Evolutionary conservation across 345 rosid genomes (phyloP).

Genomic region (Arabidopsis suecica): DNA sequence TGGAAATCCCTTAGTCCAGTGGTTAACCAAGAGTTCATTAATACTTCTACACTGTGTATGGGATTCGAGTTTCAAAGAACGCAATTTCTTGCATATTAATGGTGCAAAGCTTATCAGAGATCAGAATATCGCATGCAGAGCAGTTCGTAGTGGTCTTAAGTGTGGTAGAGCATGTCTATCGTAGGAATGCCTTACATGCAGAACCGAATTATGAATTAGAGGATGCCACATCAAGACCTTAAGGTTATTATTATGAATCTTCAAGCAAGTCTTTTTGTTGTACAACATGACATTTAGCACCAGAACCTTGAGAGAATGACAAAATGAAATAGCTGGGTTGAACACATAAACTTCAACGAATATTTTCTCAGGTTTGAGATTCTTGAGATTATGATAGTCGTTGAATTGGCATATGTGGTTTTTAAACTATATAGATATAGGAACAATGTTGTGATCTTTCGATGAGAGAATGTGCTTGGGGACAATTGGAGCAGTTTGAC

Average conservation of each 20-base stretch:
- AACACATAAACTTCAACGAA: not conserved
- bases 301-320: constrained; percentile 17
- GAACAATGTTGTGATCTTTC: not conserved
- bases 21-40: too few relatives aligned
- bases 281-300: not conserved
- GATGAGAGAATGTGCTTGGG: constrained; percentile 14
- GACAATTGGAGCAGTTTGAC: not conserved
- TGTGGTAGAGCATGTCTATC: too few relatives aligned
- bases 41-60: too few relatives aligned
- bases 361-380: not conserved
- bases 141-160: too few relatives aligned
- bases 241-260: not conserved
- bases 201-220: too few relatives aligned
- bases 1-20: too few relatives aligned
- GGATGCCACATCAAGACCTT: constrained; percentile 3
- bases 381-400: not conserved
- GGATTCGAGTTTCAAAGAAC: too few relatives aligned
- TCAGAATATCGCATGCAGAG: too few relatives aligned
- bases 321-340: constrained; percentile 15
- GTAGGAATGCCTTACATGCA: too few relatives aligned
- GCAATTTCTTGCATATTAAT: too few relatives aligned
- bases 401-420: constrained; percentile 6
- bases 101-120: too few relatives aligned
- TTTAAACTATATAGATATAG: not conserved
- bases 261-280: not conserved